Percentiles rank a stretch among this genome's conserved stretches.
Evolutionary conservation across 306 rosid genomes (phyloP).

Genomic region (Alnus rubra): DNA sequence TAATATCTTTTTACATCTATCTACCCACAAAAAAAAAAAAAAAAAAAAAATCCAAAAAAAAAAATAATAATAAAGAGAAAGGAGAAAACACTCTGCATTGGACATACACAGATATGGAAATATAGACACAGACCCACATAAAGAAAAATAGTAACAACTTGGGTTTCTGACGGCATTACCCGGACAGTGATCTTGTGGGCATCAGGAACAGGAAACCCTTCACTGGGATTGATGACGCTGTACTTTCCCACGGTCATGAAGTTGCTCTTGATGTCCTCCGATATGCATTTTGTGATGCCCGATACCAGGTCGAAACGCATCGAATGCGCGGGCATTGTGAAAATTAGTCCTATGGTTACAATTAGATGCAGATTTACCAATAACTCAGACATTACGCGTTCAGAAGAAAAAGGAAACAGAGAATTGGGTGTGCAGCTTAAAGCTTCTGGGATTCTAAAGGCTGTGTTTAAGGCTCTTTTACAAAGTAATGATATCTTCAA

Average conservation of each 20-base stretch:
- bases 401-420: neutral
- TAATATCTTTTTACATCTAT: neutral
- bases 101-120: neutral
- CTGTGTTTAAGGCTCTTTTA: neutral
- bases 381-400: neutral
- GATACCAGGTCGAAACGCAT: conserved; percentile 70
- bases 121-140: neutral
- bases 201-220: conserved; percentile 57
- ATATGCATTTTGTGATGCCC: conserved; percentile 71
- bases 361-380: conserved; percentile 17
- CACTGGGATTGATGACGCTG: conserved; percentile 48
- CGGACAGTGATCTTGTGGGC: conserved; percentile 59
- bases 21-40: neutral
- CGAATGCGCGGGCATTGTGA: conserved; percentile 29
- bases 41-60: neutral
- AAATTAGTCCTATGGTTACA: conserved; percentile 35
- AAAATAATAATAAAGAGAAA: neutral
- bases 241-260: conserved; percentile 81
- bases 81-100: neutral
- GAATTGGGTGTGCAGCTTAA: neutral
- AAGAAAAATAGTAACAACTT: too few relatives aligned
- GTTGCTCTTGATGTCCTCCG: conserved; percentile 68
- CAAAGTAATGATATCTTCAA: neutral
- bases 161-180: conserved; percentile 38
- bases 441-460: neutral